Percentiles rank a stretch among this genome's conserved stretches.
Conservation (phyloP, 2,329 filamentous ascomycete genomes). For the Amylocarpus encephaloides region DNA sequence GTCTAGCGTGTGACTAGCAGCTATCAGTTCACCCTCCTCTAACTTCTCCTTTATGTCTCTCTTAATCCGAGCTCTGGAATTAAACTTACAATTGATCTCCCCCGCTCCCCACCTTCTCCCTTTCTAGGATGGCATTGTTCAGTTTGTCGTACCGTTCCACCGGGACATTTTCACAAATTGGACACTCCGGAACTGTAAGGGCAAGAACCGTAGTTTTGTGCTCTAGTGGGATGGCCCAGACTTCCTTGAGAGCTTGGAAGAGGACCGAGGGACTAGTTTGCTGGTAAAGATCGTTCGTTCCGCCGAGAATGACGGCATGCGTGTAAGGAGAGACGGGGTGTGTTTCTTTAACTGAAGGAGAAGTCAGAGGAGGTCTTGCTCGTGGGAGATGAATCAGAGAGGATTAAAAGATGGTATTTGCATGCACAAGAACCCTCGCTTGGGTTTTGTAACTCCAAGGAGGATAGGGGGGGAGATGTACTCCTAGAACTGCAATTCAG, state of each 20-base stretch:
- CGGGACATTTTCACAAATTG: background rate
- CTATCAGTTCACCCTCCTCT: background rate
- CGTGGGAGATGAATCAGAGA: background rate
- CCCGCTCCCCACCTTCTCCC: background rate
- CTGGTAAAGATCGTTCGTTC: conserved; percentile 56
- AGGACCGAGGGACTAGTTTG: conserved; percentile 36
- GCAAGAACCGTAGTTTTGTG: conserved; percentile 52
- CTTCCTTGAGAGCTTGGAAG: conserved; percentile 41
- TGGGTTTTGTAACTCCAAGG: too few species aligned
- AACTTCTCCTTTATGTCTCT: conserved; percentile 35
- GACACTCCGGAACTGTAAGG: conserved; percentile 54
- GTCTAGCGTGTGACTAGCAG: conserved; percentile 33
- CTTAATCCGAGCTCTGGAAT: conserved; percentile 34
- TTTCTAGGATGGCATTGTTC: background rate
- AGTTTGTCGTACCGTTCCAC: background rate
- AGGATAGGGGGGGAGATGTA: too few species aligned
- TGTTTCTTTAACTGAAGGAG: conserved; percentile 14
- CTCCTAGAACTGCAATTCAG: too few species aligned
- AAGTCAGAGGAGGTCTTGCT: background rate
- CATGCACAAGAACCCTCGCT: too few species aligned
- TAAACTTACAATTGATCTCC: conserved; percentile 2
- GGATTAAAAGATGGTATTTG: too few species aligned
- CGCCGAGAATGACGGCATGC: conserved; percentile 58
- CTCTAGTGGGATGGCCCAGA: conserved; percentile 45
- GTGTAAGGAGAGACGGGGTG: conserved; percentile 33